Base-by-base conservation (phyloP, 371 early-diverging fungal species). In the Mycotypha africana region DNA sequence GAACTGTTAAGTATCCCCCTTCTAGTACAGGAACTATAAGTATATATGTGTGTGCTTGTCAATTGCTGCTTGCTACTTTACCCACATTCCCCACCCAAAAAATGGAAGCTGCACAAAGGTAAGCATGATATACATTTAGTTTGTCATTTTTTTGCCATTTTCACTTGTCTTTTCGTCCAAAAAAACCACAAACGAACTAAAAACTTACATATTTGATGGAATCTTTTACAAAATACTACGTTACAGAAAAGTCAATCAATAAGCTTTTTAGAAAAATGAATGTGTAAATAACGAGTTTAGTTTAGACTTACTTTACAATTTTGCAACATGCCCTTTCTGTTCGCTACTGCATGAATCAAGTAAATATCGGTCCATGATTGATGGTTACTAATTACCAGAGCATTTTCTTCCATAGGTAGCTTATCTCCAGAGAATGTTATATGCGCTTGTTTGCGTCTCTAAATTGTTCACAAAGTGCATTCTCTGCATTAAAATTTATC, bases 171-270 rank as follows among this genome's bases (percentile, higher is more conserved):
- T 17, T 37, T 32, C n/a, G n/a, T n/a, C n/a, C n/a, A n/a, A n/a
- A n/a, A n/a, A n/a, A n/a, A n/a, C n/a, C n/a, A n/a, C n/a, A n/a
- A n/a, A n/a, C n/a, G n/a, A 62, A 15, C 2, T 33, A 0, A 1
- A 1, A 2, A 38, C 44, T 62, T 67, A 81, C 82, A 61, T 70
- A 84, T 77, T 86, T 84, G 17, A 86, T 33, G 2, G 78, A 78
- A 54, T 85, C 83, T 52, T 88, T 88, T 17, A 81, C 78, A 74
- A 88, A 88, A 60, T 86, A 88, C 79, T 86, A 52, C 3, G 14
- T 17, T 4, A n/a, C n/a, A n/a, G n/a, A n/a, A n/a, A n/a, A n/a
- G n/a, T n/a, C n/a, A n/a, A n/a, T n/a, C n/a, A n/a, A n/a, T n/a
- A n/a, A n/a, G n/a, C n/a, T n/a, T n/a, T n/a, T n/a, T n/a, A n/a